Evolutionary conservation across 225 moss, liverwort and hornwort genomes (phyloP).

Genomic region (Pseudisothecium myosuroides): DNA sequence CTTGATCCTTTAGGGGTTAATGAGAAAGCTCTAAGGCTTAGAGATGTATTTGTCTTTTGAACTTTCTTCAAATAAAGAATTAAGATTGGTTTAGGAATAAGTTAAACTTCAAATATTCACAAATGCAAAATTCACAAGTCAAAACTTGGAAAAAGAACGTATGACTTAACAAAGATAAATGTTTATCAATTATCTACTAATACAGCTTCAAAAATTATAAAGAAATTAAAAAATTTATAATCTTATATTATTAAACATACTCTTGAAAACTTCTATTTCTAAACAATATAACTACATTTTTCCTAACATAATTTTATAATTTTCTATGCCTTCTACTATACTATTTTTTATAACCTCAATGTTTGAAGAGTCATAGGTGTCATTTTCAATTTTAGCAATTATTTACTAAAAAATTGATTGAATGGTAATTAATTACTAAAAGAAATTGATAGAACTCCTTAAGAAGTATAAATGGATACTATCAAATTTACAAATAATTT

Average conservation of each 20-base stretch:
- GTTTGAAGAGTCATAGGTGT: background rate
- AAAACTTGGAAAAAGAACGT: background rate
- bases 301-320: too few species aligned
- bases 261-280: too few species aligned
- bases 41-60: background rate
- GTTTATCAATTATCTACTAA: background rate
- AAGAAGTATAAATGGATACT: background rate
- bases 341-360: background rate
- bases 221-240: too few species aligned
- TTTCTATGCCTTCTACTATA: background rate
- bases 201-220: background rate
- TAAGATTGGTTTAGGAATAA: background rate
- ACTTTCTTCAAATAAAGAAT: too few species aligned
- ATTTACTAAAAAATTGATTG: background rate
- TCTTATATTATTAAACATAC: too few species aligned
- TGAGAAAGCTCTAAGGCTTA: too few species aligned
- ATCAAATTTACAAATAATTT: background rate
- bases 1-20: too few species aligned
- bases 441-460: rapidly evolving
- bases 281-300: background rate
- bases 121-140: background rate
- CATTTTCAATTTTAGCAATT: background rate
- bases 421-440: background rate
- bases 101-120: too few species aligned
- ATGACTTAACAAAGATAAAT: background rate